Percentiles rank a stretch among this genome's conserved stretches.
phyloP scores from a whole-genome alignment of 495 filamentous ascomycete genomes.

The Neurospora pannonica region DNA sequence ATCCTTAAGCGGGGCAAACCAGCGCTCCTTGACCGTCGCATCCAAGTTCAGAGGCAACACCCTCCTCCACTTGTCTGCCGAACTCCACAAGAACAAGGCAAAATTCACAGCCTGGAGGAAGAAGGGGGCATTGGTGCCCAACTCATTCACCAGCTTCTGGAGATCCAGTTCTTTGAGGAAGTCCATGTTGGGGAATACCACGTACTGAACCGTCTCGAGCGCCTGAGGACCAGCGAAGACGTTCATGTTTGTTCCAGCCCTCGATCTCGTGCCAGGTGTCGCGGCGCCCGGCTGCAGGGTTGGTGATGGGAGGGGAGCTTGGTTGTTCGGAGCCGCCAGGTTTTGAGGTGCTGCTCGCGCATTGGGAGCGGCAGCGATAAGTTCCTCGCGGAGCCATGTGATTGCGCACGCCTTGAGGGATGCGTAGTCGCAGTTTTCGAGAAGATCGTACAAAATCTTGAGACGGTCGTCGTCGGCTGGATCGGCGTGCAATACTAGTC shows the following conservation, averaged over 20 bases:
- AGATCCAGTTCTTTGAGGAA: conserved; percentile 18
- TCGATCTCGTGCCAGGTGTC: conserved; percentile 15
- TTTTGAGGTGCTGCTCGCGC: conserved; percentile 3
- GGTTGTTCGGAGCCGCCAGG: neutral
- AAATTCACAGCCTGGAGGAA: conserved; percentile 40
- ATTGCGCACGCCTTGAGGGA: conserved; percentile 74
- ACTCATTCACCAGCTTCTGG: conserved; percentile 20
- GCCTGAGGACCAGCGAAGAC: conserved; percentile 50
- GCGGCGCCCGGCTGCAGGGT: conserved; percentile 6
- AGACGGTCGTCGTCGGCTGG: conserved; percentile 61
- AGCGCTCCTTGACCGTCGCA: conserved; percentile 40
- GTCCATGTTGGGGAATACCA: conserved; percentile 31
- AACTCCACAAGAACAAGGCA: conserved; percentile 40
- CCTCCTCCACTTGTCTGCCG: conserved; percentile 24
- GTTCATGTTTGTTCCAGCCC: conserved; percentile 20
- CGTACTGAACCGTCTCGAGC: conserved; percentile 36
- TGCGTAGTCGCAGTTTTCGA: conserved; percentile 71
- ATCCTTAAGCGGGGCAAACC: conserved; percentile 41
- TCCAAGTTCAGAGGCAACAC: conserved; percentile 32
- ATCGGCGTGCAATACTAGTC: conserved; percentile 63
- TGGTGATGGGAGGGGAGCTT: neutral
- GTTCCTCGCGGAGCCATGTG: conserved; percentile 79
- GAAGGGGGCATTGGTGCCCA: conserved; percentile 30
- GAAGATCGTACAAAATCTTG: conserved; percentile 66
- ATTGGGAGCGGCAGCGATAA: conserved; percentile 39